Evolutionary conservation across 1,139 yeast genomes (phyloP).

Genomic region (Taphrina confusa): DNA sequence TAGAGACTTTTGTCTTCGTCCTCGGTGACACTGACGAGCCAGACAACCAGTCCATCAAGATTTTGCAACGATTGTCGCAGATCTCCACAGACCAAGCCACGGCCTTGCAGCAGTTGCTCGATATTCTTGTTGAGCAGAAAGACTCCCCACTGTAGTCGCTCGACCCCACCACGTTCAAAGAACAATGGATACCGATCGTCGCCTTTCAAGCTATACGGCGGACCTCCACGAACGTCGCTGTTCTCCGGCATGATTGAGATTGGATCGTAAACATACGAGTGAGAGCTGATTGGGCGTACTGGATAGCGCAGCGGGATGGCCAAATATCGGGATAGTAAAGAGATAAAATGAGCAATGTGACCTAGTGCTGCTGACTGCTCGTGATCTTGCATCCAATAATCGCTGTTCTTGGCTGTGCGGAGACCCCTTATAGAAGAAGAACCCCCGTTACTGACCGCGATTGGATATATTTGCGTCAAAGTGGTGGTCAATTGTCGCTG

Average conservation of each 20-base stretch:
- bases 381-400: constrained; percentile 36
- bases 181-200: constrained; percentile 51
- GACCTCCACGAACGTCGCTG: constrained; percentile 16
- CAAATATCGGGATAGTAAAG: constrained; percentile 51
- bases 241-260: constrained; percentile 41
- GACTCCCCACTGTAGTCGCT: constrained; percentile 58
- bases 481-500: constrained; percentile 16
- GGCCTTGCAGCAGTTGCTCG: constrained; percentile 53
- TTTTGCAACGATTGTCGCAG: constrained; percentile 49
- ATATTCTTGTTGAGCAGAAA: constrained; percentile 54
- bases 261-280: constrained; percentile 56
- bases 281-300: constrained; percentile 54
- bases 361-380: constrained; percentile 57
- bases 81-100: constrained; percentile 47
- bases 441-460: not conserved
- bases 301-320: constrained; percentile 57
- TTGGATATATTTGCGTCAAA: constrained; percentile 14
- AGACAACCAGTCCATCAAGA: constrained; percentile 47
- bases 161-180: constrained; percentile 52
- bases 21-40: constrained; percentile 25
- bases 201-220: constrained; percentile 22
- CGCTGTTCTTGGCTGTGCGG: constrained; percentile 20
- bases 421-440: constrained; percentile 4
- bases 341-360: constrained; percentile 52
- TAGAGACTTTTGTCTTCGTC: constrained; percentile 6